These are phyloP conservation scores for Aspergillus homomorphus DNA, from an alignment of 495 filamentous ascomycete species.

Conservation along the genomic window DNA sequence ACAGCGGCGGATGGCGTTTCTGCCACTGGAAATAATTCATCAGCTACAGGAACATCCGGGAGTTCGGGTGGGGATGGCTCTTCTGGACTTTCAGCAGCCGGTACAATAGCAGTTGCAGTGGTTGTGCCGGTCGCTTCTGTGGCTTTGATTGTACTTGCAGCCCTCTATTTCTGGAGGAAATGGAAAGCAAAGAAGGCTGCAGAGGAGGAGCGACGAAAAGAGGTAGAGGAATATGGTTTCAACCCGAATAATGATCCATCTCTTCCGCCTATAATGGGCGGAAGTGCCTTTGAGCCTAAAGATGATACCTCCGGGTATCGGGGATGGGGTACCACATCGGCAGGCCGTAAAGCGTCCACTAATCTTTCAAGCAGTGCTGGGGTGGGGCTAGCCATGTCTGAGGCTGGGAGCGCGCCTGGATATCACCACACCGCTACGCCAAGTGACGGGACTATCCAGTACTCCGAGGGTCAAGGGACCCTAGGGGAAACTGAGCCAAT, in stretches of 20 bases:
- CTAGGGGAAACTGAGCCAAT: constrained; percentile 71
- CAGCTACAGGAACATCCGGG: constrained; percentile 25
- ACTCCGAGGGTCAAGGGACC: constrained; percentile 65
- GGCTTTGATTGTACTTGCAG: constrained; percentile 71
- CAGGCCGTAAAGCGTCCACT: constrained; percentile 77
- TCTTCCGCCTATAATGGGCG: constrained; percentile 60
- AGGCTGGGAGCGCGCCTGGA: constrained; percentile 53
- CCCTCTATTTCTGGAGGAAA: constrained; percentile 81
- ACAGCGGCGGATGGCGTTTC: constrained; percentile 22
- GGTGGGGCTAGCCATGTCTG: constrained; percentile 70
- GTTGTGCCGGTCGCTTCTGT: constrained; percentile 90
- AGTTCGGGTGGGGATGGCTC: constrained; percentile 34
- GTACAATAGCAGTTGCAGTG: constrained; percentile 86
- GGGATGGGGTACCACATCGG: constrained; percentile 92
- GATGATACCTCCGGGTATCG: constrained; percentile 81
- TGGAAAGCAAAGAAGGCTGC: constrained; percentile 78
- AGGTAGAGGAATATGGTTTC: constrained; percentile 93
- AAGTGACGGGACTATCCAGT: constrained; percentile 58
- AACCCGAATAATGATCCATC: constrained; percentile 93
- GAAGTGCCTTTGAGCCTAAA: constrained; percentile 52
- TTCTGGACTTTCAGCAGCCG: constrained; percentile 49
- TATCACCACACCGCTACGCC: constrained; percentile 64
- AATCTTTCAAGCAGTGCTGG: constrained; percentile 77
- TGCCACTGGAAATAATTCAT: constrained; percentile 28
- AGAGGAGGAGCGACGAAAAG: constrained; percentile 86